A percentile compares a stretch with the other conserved stretches of the same genome.
These are phyloP conservation scores for Forsythia suspensa DNA, from an alignment of 257 asterid species.

Conservation along the genomic window DNA sequence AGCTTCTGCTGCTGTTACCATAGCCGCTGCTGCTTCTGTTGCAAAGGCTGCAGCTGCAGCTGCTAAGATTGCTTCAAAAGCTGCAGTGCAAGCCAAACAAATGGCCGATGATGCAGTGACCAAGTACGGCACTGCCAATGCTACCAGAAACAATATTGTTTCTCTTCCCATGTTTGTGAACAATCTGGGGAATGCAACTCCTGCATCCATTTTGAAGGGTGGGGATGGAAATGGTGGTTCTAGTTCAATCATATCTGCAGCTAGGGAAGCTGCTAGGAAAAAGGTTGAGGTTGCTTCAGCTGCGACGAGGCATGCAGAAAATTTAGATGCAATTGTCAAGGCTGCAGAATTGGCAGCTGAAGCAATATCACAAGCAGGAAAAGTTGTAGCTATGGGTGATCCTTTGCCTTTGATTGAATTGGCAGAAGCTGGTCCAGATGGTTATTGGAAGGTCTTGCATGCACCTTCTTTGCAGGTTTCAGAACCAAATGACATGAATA, in stretches of 20 bases:
- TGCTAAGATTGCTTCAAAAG: conserved; percentile 87
- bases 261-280: conserved; percentile 90
- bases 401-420: conserved; percentile 69
- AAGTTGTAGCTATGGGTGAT: conserved; percentile 79
- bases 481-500: conserved; percentile 34
- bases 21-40: conserved; percentile 94
- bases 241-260: conserved; percentile 66
- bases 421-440: conserved; percentile 72
- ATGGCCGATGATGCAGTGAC: conserved; percentile 81
- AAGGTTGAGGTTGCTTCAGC: conserved; percentile 95
- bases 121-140: conserved; percentile 33
- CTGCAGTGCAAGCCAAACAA: conserved; percentile 77
- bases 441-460: conserved; percentile 58
- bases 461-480: conserved; percentile 36
- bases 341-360: conserved; percentile 98
- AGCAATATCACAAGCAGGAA: conserved; percentile 93
- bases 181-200: conserved; percentile 48
- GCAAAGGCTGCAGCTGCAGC: conserved; percentile 99
- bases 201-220: conserved; percentile 56
- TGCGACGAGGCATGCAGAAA: conserved; percentile 93
- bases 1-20: conserved; percentile 85
- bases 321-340: conserved; percentile 82
- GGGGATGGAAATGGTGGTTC: conserved; percentile 52
- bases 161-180: conserved; percentile 34
- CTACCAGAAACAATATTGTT: conserved; percentile 23